These are phyloP conservation scores for Neurospora terricola DNA, from an alignment of 495 filamentous ascomycete species.

Conservation along the genomic window DNA sequence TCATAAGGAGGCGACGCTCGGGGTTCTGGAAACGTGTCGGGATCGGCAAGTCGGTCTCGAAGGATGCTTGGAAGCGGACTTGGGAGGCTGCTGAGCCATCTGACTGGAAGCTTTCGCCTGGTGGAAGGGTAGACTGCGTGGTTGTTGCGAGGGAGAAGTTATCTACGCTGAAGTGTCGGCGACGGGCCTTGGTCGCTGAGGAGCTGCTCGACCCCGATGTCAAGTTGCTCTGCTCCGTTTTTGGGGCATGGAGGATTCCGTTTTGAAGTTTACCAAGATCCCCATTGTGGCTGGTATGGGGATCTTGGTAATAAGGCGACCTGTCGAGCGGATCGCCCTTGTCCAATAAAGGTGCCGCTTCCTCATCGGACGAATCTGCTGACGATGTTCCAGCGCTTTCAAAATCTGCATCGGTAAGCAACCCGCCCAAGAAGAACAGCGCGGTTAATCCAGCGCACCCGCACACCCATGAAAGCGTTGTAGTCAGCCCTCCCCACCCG, in stretches of 20 bases:
- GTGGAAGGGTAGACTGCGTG: neutral
- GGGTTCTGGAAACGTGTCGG: neutral
- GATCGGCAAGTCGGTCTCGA: neutral
- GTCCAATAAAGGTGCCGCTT: slow-evolving; percentile 16
- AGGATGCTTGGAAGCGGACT: neutral
- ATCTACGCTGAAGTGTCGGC: slow-evolving; percentile 22
- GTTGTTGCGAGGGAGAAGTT: slow-evolving; percentile 18
- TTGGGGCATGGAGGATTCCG: neutral
- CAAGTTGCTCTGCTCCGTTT: neutral
- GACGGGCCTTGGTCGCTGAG: slow-evolving; percentile 5
- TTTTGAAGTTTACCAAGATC: neutral
- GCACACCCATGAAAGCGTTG: slow-evolving; percentile 6
- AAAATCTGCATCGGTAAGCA: slow-evolving; percentile 9
- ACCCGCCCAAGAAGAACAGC: slow-evolving; percentile 20
- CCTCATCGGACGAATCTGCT: slow-evolving; percentile 9
- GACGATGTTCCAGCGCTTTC: neutral
- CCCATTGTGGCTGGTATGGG: neutral
- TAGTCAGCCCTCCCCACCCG: slow-evolving; percentile 15
- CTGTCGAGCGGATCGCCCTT: neutral
- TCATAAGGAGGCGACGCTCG: slow-evolving; percentile 17
- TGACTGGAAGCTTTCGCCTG: neutral
- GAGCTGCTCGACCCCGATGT: neutral
- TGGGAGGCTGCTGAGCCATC: neutral
- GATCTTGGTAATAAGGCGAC: neutral
- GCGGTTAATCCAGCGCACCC: slow-evolving; percentile 7